A percentile compares a stretch with the other conserved stretches of the same genome.
Conservation (phyloP, 306 rosid genomes). For the Geum urbanum region DNA sequence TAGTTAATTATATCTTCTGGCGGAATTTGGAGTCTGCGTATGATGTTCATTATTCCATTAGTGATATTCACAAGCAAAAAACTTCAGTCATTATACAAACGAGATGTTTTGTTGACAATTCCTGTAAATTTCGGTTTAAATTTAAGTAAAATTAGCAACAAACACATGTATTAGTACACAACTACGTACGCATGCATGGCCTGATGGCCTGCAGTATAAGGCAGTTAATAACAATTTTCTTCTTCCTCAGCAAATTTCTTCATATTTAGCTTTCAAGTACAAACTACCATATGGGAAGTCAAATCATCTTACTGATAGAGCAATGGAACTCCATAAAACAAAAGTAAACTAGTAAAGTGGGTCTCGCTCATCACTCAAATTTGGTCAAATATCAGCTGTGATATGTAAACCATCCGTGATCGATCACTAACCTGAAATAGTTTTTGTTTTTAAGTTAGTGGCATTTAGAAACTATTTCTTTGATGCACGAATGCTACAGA, state of each 20-base stretch:
- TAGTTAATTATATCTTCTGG: neutral
- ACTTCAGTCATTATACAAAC: neutral
- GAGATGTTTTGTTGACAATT: neutral
- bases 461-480: neutral
- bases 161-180: neutral
- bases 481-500: slow-evolving; percentile 9
- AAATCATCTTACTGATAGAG: neutral
- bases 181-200: neutral
- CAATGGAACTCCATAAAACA: neutral
- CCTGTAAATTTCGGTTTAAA: neutral
- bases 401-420: slow-evolving; percentile 8
- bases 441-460: neutral
- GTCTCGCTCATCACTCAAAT: neutral
- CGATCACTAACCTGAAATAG: neutral
- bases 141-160: neutral
- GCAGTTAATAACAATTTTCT: neutral
- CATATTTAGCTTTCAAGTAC: too few species aligned
- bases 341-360: neutral
- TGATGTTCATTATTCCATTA: neutral
- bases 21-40: neutral
- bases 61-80: neutral
- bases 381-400: slow-evolving; percentile 8
- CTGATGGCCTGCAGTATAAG: neutral
- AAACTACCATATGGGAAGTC: neutral
- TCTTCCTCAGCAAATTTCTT: too few species aligned